A percentile compares a stretch with the other conserved stretches of the same genome.
Conservation (phyloP, 192 early-diverging fungal species). For the Endogone sp. region DNA sequence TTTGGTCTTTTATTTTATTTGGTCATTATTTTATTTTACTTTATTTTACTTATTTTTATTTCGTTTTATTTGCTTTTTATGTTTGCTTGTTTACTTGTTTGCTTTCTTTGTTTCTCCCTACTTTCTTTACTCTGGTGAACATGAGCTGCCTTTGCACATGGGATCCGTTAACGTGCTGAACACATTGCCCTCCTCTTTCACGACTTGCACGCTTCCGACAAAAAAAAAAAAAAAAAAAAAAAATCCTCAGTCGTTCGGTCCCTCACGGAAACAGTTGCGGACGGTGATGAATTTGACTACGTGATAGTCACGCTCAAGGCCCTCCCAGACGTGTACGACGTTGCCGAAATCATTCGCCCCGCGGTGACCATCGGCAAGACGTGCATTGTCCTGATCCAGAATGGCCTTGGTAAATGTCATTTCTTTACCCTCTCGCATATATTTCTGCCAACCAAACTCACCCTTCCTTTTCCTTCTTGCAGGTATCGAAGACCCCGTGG, state of each 20-base stretch:
- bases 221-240: too few species aligned
- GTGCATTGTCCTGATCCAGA: conserved; percentile 65
- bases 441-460: neutral
- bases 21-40: too few species aligned
- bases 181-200: neutral
- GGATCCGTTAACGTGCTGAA: neutral
- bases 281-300: conserved; percentile 48
- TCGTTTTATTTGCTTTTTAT: too few species aligned
- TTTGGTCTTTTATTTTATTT: too few species aligned
- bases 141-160: too few species aligned
- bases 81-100: too few species aligned
- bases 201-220: too few species aligned
- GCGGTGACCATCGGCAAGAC: conserved; percentile 46
- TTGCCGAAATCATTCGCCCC: conserved; percentile 52
- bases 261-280: conserved; percentile 37
- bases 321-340: conserved; percentile 55
- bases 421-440: neutral
- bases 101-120: too few species aligned
- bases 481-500: conserved; percentile 54
- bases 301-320: conserved; percentile 66
- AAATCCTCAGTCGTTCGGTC: conserved; percentile 34
- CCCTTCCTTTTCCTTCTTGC: neutral
- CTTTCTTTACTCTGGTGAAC: too few species aligned
- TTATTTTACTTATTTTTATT: too few species aligned
- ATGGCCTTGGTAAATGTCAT: conserved; percentile 64